A percentile compares a stretch with the other conserved stretches of the same genome.
These are phyloP conservation scores for Hawksworthiomyces lignivorus DNA, from an alignment of 2,329 filamentous ascomycete species.

Conservation along the genomic window DNA sequence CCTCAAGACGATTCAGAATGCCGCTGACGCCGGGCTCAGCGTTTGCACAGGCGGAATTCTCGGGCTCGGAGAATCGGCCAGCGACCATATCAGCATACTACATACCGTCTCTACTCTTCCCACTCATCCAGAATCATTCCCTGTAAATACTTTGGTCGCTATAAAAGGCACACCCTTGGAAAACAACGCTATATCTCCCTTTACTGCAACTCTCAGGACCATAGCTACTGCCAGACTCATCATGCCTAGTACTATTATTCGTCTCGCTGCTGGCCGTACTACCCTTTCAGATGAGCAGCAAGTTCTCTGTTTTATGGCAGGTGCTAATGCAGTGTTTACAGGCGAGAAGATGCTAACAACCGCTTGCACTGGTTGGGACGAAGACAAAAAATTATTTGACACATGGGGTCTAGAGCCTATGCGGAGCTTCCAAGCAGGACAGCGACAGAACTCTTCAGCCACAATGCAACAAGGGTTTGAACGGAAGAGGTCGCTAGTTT, in stretches of 20 bases:
- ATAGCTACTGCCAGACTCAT: slow-evolving; percentile 77
- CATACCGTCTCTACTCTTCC: slow-evolving; percentile 77
- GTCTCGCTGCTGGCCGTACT: slow-evolving; percentile 76
- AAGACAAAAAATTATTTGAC: no score
- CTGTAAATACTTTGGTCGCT: slow-evolving; percentile 83
- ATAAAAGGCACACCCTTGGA: slow-evolving; percentile 85
- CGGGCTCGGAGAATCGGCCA: slow-evolving; percentile 69
- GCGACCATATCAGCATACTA: slow-evolving; percentile 75
- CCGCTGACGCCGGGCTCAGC: slow-evolving; percentile 78
- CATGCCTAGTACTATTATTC: slow-evolving; percentile 79
- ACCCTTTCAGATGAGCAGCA: slow-evolving; percentile 85
- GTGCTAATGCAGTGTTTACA: slow-evolving; percentile 90
- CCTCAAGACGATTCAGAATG: slow-evolving; percentile 68
- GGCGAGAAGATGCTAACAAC: slow-evolving; percentile 91
- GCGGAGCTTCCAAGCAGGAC: no score
- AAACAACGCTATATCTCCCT: slow-evolving; percentile 63
- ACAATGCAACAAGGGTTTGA: no score
- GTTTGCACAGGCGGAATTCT: slow-evolving; percentile 88
- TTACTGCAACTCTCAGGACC: slow-evolving; percentile 72
- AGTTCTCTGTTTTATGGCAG: slow-evolving; percentile 80
- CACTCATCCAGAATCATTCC: slow-evolving; percentile 80
- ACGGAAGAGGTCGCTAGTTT: no score
- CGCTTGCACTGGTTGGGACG: slow-evolving; percentile 83
- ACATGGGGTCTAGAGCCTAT: no score
- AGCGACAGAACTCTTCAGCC: no score